Conservation (phyloP, 805 yeast species). For the Candida sonorensis region DNA sequence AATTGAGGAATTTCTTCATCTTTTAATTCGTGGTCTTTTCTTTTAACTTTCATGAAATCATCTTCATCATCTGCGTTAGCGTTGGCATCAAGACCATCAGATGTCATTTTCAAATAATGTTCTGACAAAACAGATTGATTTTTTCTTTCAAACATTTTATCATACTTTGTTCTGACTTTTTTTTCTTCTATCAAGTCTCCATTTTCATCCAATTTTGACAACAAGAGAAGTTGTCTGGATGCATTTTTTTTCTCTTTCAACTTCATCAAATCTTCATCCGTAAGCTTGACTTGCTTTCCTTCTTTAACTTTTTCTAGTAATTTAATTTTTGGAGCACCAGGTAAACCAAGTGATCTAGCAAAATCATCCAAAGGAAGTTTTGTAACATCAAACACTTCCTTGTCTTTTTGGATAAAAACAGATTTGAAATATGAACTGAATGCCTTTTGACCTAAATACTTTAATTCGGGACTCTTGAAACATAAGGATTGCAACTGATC, state of each 20-base stretch:
- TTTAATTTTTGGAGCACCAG: constrained; percentile 93
- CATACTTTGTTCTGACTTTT: constrained; percentile 78
- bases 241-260: constrained; percentile 74
- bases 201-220: constrained; percentile 53
- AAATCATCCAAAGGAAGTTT: constrained; percentile 73
- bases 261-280: constrained; percentile 31
- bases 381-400: constrained; percentile 73
- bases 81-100: constrained; percentile 28
- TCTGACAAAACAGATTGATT: constrained; percentile 90
- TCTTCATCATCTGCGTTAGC: constrained; percentile 48
- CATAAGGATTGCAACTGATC: constrained; percentile 84
- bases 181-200: constrained; percentile 46
- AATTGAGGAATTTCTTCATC: constrained; percentile 63
- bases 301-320: constrained; percentile 40
- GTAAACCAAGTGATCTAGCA: constrained; percentile 86
- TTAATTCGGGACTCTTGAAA: constrained; percentile 85
- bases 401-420: constrained; percentile 79
- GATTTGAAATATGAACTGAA: constrained; percentile 88
- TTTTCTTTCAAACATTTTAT: constrained; percentile 90
- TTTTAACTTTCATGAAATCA: constrained; percentile 76
- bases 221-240: constrained; percentile 58
- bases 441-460: constrained; percentile 92
- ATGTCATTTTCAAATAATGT: constrained; percentile 73
- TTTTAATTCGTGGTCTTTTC: constrained; percentile 63
- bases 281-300: constrained; percentile 29